Evolutionary conservation across 345 rosid species (phyloP).

Genomic region (Syzygium oleosum): DNA sequence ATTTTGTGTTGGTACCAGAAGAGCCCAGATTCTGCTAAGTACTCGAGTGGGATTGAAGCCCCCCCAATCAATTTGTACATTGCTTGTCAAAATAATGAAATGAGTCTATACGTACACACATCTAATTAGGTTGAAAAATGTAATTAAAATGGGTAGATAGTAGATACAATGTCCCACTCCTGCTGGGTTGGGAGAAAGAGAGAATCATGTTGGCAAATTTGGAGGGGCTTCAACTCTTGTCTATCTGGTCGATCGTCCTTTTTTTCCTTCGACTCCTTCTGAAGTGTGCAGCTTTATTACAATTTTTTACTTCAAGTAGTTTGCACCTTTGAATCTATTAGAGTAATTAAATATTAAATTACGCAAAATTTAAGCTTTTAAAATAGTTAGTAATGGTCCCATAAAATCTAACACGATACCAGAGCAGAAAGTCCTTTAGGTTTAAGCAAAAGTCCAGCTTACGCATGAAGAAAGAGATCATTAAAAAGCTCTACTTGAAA

Average conservation of each 20-base stretch:
- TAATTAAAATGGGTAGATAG: background rate
- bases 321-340: background rate
- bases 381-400: no score
- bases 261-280: background rate
- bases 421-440: no score
- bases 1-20: background rate
- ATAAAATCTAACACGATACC: no score
- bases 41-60: background rate
- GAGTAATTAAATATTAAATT: no score
- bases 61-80: background rate
- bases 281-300: background rate
- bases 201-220: background rate
- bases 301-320: background rate
- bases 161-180: background rate
- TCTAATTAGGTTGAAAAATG: background rate
- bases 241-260: fast-evolving
- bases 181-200: background rate
- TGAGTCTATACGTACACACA: background rate
- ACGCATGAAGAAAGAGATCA: background rate
- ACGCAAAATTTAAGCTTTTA: no score
- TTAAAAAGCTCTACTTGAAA: background rate
- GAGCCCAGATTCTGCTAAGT: background rate
- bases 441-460: no score
- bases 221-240: background rate
- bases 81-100: background rate